phyloP scores from a whole-genome alignment of 1,284 basidiomycete species.

The Xerocomus minutiporus region DNA sequence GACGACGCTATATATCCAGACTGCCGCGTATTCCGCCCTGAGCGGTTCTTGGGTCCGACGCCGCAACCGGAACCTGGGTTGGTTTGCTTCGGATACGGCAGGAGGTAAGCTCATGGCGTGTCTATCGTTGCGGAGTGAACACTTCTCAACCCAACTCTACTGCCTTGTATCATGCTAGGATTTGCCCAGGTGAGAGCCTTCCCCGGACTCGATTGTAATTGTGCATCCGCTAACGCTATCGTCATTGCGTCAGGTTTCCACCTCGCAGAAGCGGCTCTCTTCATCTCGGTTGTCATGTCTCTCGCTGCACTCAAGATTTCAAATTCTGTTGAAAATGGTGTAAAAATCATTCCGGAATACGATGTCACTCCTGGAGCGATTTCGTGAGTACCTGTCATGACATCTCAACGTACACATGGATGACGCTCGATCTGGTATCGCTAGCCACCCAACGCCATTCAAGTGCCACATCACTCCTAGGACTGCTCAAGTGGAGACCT shows the following conservation, averaged over 20 bases:
- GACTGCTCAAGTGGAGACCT: neutral
- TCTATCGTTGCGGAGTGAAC: too few relatives aligned
- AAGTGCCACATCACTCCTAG: conserved; percentile 13
- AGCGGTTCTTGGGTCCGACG: conserved; percentile 21
- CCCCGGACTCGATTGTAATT: neutral
- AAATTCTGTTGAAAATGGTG: conserved; percentile 1
- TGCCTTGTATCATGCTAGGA: conserved; percentile 6
- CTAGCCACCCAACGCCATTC: conserved; percentile 5
- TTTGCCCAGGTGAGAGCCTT: conserved; percentile 17
- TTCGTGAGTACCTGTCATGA: neutral
- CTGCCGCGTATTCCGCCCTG: conserved; percentile 20
- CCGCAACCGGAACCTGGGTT: conserved; percentile 12
- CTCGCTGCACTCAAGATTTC: conserved; percentile 14
- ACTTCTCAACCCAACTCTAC: neutral
- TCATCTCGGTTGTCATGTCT: conserved; percentile 17
- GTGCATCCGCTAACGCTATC: neutral
- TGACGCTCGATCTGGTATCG: neutral
- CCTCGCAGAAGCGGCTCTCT: conserved; percentile 16
- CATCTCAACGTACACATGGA: neutral
- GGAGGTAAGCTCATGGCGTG: conserved; percentile 18
- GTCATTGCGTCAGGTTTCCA: conserved; percentile 4
- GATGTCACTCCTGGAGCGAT: conserved; percentile 8
- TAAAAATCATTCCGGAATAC: conserved; percentile 7
- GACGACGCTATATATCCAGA: neutral
- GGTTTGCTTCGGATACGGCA: conserved; percentile 14